phyloP scores from a whole-genome alignment of 768 basidiomycete species.

The Naganishia kalamii region DNA sequence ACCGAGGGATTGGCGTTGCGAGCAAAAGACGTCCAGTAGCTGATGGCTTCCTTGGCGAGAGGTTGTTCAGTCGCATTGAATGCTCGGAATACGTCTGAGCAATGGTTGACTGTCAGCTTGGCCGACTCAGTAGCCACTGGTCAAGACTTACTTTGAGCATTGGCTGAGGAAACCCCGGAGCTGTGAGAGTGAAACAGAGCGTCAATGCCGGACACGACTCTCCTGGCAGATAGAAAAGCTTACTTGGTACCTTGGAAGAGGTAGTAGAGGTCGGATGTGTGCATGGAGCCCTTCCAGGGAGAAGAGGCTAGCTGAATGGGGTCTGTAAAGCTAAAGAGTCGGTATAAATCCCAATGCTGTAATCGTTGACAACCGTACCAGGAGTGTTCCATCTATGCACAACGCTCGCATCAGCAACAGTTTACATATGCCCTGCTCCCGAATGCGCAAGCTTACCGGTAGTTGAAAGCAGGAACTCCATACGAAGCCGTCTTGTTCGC shows the following conservation, averaged over 20 bases:
- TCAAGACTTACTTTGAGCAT: slow-evolving; percentile 15
- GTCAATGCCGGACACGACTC: neutral
- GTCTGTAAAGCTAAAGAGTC: neutral
- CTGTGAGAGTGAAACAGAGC: neutral
- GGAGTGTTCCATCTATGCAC: slow-evolving; percentile 4
- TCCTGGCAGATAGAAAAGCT: neutral
- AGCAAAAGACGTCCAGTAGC: slow-evolving; percentile 26
- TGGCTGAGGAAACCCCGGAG: slow-evolving; percentile 26
- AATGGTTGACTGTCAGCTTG: neutral
- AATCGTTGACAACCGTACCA: neutral
- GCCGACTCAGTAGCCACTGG: neutral
- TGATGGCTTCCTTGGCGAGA: slow-evolving; percentile 16
- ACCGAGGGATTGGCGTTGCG: slow-evolving; percentile 18
- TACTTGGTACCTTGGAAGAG: slow-evolving; percentile 29
- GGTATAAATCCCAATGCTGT: neutral
- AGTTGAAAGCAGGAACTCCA: slow-evolving; percentile 23
- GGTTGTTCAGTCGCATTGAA: slow-evolving; percentile 27
- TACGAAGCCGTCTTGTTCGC: slow-evolving; percentile 20
- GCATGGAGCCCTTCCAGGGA: slow-evolving; percentile 27
- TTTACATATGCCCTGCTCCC: neutral
- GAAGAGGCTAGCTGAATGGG: slow-evolving; percentile 26
- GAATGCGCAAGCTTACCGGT: slow-evolving; percentile 5
- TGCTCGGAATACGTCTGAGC: slow-evolving; percentile 8
- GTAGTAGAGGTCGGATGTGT: slow-evolving; percentile 29
- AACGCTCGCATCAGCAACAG: neutral